Evolutionary conservation across 1,284 basidiomycete species (phyloP).

Genomic region (Ceratobasidium sp.): DNA sequence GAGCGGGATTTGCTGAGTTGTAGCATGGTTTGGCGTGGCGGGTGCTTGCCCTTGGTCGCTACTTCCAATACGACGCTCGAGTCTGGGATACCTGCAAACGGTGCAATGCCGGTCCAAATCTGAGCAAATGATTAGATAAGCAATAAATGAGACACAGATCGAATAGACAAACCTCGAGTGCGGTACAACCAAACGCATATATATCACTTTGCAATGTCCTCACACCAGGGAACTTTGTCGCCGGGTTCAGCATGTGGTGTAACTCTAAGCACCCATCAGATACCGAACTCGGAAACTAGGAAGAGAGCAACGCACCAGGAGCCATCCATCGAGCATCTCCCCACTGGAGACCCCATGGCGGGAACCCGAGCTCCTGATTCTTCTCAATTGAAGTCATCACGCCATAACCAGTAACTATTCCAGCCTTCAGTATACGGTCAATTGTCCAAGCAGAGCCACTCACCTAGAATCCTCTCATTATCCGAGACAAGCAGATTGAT

Average conservation of each 20-base stretch:
- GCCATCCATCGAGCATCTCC: constrained; percentile 38
- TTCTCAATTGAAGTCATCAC: constrained; percentile 33
- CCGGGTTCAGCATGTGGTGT: constrained; percentile 23
- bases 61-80: constrained; percentile 30
- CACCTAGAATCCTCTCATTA: constrained; percentile 12
- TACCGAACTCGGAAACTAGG: background rate
- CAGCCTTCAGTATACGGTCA: too few relatives aligned
- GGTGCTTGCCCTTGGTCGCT: constrained; percentile 28
- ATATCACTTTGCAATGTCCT: constrained; percentile 31
- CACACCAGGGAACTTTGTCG: constrained; percentile 31
- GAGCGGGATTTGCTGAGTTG: constrained; percentile 9
- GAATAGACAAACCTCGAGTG: constrained; percentile 17
- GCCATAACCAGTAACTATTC: constrained; percentile 33
- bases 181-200: constrained; percentile 36
- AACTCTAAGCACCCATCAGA: background rate
- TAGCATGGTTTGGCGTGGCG: background rate
- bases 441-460: background rate
- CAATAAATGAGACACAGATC: background rate
- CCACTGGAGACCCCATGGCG: constrained; percentile 29
- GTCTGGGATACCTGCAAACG: constrained; percentile 31
- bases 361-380: constrained; percentile 40
- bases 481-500: constrained; percentile 26
- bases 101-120: constrained; percentile 18
- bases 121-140: background rate
- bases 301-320: constrained; percentile 18